Conservation (phyloP, 768 basidiomycete genomes). For the Leucocoprinus birnbaumii region DNA sequence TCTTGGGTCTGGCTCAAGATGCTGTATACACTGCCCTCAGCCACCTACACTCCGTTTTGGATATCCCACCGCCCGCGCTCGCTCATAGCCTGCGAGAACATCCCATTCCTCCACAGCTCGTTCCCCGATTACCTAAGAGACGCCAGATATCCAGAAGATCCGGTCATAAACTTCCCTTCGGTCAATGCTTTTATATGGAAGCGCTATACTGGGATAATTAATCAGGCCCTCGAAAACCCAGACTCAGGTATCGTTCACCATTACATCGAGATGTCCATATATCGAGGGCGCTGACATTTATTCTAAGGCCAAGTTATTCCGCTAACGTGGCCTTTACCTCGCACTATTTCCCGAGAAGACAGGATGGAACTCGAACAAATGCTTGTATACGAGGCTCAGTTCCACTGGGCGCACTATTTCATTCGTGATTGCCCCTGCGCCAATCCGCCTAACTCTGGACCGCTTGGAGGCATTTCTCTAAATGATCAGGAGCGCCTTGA, state of each 20-base stretch:
- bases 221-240: not conserved
- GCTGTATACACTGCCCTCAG: not conserved
- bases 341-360: too few species aligned
- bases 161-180: not conserved
- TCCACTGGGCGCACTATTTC: too few species aligned
- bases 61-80: not conserved
- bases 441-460: too few species aligned
- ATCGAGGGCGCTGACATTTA: too few species aligned
- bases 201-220: not conserved
- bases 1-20: not conserved
- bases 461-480: not conserved
- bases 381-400: too few species aligned
- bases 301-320: too few species aligned
- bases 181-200: not conserved
- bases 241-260: not conserved
- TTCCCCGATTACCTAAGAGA: not conserved
- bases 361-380: too few species aligned
- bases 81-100: not conserved
- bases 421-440: too few species aligned
- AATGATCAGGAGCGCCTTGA: not conserved
- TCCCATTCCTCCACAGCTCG: not conserved
- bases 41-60: not conserved
- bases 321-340: too few species aligned
- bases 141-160: not conserved
- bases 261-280: too few species aligned